Percentiles rank a stretch among this genome's conserved stretches.
phyloP scores from a whole-genome alignment of 139 green algal species.

The Mesostigma viride region DNA sequence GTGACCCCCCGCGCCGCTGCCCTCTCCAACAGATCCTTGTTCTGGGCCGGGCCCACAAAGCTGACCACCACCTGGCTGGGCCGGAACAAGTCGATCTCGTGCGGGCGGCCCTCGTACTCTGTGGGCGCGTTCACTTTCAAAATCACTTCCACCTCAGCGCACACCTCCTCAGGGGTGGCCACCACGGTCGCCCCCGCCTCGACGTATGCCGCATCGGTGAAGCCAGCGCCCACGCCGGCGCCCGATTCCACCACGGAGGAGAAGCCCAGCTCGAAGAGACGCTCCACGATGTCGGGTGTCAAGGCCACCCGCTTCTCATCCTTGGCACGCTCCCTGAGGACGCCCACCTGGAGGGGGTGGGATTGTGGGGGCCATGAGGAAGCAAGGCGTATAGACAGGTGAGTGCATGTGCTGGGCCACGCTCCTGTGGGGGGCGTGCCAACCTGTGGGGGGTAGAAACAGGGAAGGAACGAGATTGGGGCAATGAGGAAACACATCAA shows the following conservation, averaged over 20 bases:
- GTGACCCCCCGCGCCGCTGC: neutral
- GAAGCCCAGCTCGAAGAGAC: neutral
- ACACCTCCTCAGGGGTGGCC: neutral
- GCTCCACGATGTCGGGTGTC: neutral
- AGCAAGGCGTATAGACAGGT: no score
- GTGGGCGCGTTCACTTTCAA: conserved; percentile 7
- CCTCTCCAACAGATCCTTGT: conserved; percentile 11
- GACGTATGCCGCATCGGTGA: neutral
- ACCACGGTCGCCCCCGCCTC: neutral
- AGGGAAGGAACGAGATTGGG: no score
- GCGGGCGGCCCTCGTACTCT: no score
- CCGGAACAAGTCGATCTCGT: no score
- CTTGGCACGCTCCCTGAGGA: neutral
- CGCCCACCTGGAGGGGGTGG: no score
- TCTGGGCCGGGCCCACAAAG: neutral
- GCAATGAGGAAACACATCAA: no score
- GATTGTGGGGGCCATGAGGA: no score
- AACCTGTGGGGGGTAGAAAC: no score
- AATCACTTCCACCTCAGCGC: neutral
- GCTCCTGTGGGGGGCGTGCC: no score
- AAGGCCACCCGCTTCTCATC: neutral
- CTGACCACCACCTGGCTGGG: neutral
- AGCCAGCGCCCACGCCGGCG: no score
- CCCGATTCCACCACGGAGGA: neutral
- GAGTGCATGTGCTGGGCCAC: no score